phyloP scores from a whole-genome alignment of 2,329 filamentous ascomycete species.

The Penicillium sp. region DNA sequence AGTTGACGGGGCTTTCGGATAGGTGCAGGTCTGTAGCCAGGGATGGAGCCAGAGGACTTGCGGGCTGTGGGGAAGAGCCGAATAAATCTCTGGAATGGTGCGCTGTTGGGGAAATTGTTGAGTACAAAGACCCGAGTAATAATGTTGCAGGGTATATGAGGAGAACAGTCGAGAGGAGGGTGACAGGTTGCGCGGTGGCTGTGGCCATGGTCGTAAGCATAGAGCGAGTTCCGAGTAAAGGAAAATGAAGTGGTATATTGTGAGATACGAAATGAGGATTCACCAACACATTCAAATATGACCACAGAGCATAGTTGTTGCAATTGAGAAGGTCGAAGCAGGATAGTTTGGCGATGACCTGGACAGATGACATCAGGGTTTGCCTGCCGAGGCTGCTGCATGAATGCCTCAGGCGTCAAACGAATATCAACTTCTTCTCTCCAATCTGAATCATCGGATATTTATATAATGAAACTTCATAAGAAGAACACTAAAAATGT shows the following conservation, averaged over 20 bases:
- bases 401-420: constrained; percentile 6
- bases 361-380: constrained; percentile 12
- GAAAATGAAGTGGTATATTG: neutral
- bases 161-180: constrained; percentile 61
- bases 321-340: constrained; percentile 8
- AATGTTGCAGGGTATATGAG: constrained; percentile 74
- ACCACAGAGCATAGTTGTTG: constrained; percentile 1
- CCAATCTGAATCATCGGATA: neutral
- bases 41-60: constrained; percentile 44
- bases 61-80: constrained; percentile 50
- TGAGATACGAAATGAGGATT: neutral
- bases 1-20: constrained; percentile 48
- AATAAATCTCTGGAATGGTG: constrained; percentile 40
- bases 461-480: neutral
- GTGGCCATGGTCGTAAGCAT: constrained; percentile 18
- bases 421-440: neutral
- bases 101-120: constrained; percentile 69
- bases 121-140: constrained; percentile 77
- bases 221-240: neutral
- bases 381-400: constrained; percentile 7
- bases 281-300: neutral
- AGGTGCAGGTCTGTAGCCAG: constrained; percentile 31
- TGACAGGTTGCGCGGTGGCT: constrained; percentile 12
- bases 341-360: constrained; percentile 1
- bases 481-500: neutral